Evolutionary conservation across 23 red algal species (phyloP).

Genomic region (Cyanidioschyzon merolae): DNA sequence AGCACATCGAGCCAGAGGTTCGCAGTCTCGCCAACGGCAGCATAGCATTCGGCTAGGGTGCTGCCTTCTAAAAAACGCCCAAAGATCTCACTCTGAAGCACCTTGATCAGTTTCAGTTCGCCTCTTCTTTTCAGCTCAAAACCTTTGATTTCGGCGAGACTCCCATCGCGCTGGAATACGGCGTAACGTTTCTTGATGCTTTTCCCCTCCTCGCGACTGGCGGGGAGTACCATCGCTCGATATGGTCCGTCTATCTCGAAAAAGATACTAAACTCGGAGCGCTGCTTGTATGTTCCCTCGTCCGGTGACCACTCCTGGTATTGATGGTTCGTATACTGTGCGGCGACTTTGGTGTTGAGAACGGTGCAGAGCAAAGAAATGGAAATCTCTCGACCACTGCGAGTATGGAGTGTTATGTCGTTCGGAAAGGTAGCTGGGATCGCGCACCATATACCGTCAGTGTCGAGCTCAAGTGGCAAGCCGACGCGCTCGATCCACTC

Average conservation of each 20-base stretch:
- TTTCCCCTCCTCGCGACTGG: constrained; percentile 85
- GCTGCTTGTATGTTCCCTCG: constrained; percentile 37
- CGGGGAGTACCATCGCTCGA: constrained; percentile 88
- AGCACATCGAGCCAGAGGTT: constrained; percentile 84
- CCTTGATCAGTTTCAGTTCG: constrained; percentile 96
- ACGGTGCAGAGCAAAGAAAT: constrained; percentile 76
- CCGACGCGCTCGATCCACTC: constrained; percentile 83
- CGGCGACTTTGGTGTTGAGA: constrained; percentile 67
- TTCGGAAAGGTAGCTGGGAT: constrained; percentile 78
- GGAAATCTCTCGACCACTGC: constrained; percentile 30
- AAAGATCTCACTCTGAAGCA: constrained; percentile 91
- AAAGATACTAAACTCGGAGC: constrained; percentile 75
- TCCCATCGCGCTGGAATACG: constrained; percentile 86
- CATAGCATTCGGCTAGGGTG: constrained; percentile 46
- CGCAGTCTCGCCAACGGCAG: constrained; percentile 45
- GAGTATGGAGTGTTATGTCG: constrained; percentile 39
- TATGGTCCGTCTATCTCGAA: constrained; percentile 99
- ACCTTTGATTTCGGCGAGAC: constrained; percentile 88
- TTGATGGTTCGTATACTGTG: constrained; percentile 87
- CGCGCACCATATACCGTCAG: constrained; percentile 98
- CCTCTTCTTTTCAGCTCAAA: constrained; percentile 97
- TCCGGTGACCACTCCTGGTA: constrained; percentile 66
- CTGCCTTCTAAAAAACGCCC: constrained; percentile 53
- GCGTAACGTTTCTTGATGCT: constrained; percentile 99
- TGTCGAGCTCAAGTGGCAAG: constrained; percentile 86